These are phyloP conservation scores for Hortaea sp. DNA, from an alignment of 2,329 filamentous ascomycete species.

Conservation along the genomic window DNA sequence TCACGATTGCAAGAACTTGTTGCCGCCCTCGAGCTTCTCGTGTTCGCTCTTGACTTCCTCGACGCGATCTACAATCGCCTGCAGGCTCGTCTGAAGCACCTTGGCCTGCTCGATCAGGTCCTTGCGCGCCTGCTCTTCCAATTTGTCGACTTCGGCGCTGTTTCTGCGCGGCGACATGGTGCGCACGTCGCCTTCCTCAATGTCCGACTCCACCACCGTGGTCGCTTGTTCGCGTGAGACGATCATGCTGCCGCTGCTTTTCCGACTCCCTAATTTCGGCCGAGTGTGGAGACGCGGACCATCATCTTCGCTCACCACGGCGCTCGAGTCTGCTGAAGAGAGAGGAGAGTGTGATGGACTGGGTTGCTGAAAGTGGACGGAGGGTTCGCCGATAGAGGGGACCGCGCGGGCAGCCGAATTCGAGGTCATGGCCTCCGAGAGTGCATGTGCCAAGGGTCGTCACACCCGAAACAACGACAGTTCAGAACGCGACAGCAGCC, in stretches of 20 bases:
- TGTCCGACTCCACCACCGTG: constrained; percentile 56
- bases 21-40: constrained; percentile 92
- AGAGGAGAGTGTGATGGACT: constrained; percentile 8
- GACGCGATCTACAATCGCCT: constrained; percentile 84
- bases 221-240: constrained; percentile 52
- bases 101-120: constrained; percentile 67
- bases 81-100: constrained; percentile 75
- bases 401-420: constrained; percentile 3
- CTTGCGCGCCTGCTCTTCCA: constrained; percentile 70
- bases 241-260: constrained; percentile 71
- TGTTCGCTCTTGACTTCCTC: constrained; percentile 91
- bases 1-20: constrained; percentile 76
- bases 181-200: constrained; percentile 76
- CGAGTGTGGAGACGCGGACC: constrained; percentile 30
- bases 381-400: constrained; percentile 16
- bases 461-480: background rate
- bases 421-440: constrained; percentile 10
- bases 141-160: constrained; percentile 78
- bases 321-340: constrained; percentile 21
- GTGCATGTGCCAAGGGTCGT: background rate
- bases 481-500: background rate
- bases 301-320: constrained; percentile 24
- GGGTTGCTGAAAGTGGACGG: constrained; percentile 5
- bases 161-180: constrained; percentile 91
- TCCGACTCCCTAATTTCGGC: constrained; percentile 59